phyloP scores from a whole-genome alignment of 1,284 basidiomycete genomes.

The Laetiporus sulphureus region DNA sequence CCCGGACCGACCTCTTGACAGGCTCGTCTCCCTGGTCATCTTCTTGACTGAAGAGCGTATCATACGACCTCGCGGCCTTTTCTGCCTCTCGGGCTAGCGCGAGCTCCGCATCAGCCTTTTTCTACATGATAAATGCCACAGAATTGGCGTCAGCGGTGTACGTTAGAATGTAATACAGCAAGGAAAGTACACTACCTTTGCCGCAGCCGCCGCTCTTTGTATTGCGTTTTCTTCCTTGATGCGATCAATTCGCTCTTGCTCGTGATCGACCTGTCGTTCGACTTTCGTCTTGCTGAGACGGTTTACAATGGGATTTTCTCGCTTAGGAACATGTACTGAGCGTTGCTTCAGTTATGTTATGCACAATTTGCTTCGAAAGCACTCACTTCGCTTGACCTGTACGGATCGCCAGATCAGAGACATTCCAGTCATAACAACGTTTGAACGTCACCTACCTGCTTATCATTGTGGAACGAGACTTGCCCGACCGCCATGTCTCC shows the following conservation, averaged over 20 bases:
- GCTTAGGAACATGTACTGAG: constrained; percentile 70
- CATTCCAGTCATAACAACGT: background rate
- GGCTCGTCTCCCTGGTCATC: constrained; percentile 36
- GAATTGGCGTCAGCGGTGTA: background rate
- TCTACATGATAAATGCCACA: constrained; percentile 32
- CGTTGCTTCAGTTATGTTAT: too few species aligned
- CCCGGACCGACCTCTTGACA: constrained; percentile 47
- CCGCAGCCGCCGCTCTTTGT: constrained; percentile 59
- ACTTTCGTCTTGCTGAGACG: constrained; percentile 93
- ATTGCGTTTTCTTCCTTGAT: constrained; percentile 66
- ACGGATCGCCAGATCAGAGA: too few species aligned
- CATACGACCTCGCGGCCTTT: constrained; percentile 74
- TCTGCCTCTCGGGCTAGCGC: constrained; percentile 64
- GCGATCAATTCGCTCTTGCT: constrained; percentile 82
- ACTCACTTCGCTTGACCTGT: constrained; percentile 73
- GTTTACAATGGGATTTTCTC: constrained; percentile 90
- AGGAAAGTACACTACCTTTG: constrained; percentile 37
- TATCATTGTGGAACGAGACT: constrained; percentile 91
- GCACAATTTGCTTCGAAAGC: too few species aligned
- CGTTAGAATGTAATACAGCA: background rate
- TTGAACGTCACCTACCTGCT: constrained; percentile 44
- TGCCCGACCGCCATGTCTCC: constrained; percentile 96
- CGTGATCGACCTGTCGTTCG: constrained; percentile 84
- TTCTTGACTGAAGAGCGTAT: constrained; percentile 48
- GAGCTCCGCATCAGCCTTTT: constrained; percentile 66